Conservation (phyloP, 2,329 filamentous ascomycete species). For the Ceratocystis smalleyi region DNA sequence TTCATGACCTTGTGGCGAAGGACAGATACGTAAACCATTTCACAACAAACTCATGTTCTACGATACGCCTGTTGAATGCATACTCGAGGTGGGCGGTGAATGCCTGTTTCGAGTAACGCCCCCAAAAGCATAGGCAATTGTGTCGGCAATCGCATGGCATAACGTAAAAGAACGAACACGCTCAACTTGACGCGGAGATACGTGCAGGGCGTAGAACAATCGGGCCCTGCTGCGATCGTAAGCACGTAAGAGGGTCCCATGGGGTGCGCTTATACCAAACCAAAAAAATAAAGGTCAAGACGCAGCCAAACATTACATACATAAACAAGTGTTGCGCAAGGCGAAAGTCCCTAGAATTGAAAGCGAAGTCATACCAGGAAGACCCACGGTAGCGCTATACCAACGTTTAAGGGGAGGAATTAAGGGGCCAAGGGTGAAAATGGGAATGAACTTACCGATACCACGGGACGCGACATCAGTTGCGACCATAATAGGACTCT, state of each 20-base stretch:
- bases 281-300: constrained; percentile 36
- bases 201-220: constrained; percentile 9
- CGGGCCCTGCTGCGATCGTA: constrained; percentile 5
- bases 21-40: constrained; percentile 11
- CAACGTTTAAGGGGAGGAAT: constrained; percentile 20
- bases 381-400: constrained; percentile 40
- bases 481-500: constrained; percentile 99
- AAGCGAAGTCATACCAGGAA: constrained; percentile 66
- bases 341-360: constrained; percentile 76
- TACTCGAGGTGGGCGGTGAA: background rate
- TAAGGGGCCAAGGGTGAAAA: constrained; percentile 23
- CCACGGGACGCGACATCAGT: constrained; percentile 99
- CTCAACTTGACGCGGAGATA: constrained; percentile 12
- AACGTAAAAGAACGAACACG: constrained; percentile 16
- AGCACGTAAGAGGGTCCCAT: constrained; percentile 14
- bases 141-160: constrained; percentile 12
- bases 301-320: constrained; percentile 4
- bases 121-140: constrained; percentile 11
- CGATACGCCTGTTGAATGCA: constrained; percentile 15
- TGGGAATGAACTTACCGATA: constrained; percentile 80
- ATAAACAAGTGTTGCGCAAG: constrained; percentile 74
- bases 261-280: constrained; percentile 40
- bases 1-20: constrained; percentile 10
- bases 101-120: background rate
- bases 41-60: constrained; percentile 16